Base-by-base conservation (phyloP, 2,329 filamentous ascomycete species). In the Pseudogymnoascus sp. region DNA sequence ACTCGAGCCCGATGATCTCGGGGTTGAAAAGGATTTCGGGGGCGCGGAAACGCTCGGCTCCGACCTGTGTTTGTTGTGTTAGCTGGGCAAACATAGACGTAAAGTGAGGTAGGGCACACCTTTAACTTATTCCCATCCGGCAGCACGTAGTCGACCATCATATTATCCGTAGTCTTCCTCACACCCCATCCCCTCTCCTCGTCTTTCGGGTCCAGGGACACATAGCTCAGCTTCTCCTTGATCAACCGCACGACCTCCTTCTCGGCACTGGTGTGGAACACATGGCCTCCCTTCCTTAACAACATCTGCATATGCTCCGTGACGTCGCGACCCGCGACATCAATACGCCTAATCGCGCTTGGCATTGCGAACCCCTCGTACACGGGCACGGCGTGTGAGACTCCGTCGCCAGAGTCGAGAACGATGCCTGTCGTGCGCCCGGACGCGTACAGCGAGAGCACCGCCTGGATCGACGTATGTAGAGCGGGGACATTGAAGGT, bases 191-290 rank as follows among this genome's bases (percentile, higher is more conserved):
- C 95, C 77, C 96, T 96, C 79, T 99, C 95, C 76, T 99, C 95
- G 70, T 90, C 92, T 73, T 89, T 88, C 6, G 95, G 93, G 75
- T 97, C 93, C 62, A 90, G 79, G 23, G 95, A 92, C 40, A 99
- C 89, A 75, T 97, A 99, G 64, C 90, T 89, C 59, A 91, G 88
- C 73, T 90, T 90, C 81, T 99, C 95, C 79, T 99, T 99, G 79
- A 99, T 97, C 76, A 91, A 83, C 68, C 93, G 86, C 64, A 99
- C 95, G n/a, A 97, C 92, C 78, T 99, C 95, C 80, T 99, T 99
- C 81, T 99, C 95, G 11, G 95, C 95, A 74, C 92, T 97, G 16
- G 95, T 99, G 77, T 97, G 93, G 75, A 99, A 96, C 16, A 97
- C 86, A 74, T 95, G 91, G 60, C 95, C 95, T 70, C 87, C 90